These are phyloP conservation scores for Madurella mycetomatis DNA, from an alignment of 2,329 filamentous ascomycete species.

Conservation along the genomic window DNA sequence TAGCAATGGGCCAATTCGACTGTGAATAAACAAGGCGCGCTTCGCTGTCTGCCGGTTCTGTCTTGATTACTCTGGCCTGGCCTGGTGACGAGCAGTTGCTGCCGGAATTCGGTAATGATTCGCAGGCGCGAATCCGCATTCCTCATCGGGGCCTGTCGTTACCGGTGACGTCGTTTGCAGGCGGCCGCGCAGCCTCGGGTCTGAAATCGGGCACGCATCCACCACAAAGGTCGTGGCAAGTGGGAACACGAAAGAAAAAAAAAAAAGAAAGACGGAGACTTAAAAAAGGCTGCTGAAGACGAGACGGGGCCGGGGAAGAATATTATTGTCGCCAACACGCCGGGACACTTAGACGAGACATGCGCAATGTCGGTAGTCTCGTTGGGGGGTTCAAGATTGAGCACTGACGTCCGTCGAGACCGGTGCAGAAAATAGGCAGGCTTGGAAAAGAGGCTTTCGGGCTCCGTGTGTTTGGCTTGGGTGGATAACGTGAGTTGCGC, in stretches of 20 bases:
- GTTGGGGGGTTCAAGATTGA: neutral
- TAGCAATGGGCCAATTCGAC: slow-evolving; percentile 1
- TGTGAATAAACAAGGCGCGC: neutral
- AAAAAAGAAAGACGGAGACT: neutral
- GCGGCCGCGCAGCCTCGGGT: slow-evolving; percentile 15
- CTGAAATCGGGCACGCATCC: slow-evolving; percentile 13
- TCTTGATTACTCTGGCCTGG: neutral
- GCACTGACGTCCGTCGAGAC: neutral
- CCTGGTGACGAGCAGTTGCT: neutral
- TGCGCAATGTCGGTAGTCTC: neutral
- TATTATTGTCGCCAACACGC: neutral
- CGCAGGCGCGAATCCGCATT: slow-evolving; percentile 9
- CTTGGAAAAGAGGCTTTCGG: neutral
- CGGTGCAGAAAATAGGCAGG: neutral
- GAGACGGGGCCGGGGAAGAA: no score
- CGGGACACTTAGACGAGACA: neutral
- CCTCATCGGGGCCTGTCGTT: slow-evolving; percentile 15
- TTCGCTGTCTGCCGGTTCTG: neutral
- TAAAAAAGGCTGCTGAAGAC: neutral
- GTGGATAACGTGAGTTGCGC: neutral
- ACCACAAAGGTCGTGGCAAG: slow-evolving; percentile 1
- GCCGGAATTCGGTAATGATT: neutral
- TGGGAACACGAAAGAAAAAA: neutral
- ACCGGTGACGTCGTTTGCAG: slow-evolving; percentile 19
- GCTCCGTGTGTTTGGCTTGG: neutral